phyloP scores from a whole-genome alignment of 306 rosid species.

The Cucumis melo region DNA sequence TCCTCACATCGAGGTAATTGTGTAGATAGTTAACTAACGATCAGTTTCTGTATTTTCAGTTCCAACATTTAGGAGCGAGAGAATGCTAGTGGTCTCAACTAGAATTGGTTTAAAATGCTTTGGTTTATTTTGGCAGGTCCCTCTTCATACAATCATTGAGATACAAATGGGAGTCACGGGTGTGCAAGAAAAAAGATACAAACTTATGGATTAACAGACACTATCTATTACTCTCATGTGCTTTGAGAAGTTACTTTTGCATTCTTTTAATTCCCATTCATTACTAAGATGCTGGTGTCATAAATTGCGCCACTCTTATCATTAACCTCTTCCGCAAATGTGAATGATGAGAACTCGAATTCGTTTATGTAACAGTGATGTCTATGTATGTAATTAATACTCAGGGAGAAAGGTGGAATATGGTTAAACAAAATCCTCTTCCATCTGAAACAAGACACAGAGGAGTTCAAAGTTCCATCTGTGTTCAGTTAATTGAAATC shows the following conservation, averaged over 20 bases:
- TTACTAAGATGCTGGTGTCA: constrained; percentile 13
- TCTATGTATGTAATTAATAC: neutral
- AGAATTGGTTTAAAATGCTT: neutral
- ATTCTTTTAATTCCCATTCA: constrained; percentile 28
- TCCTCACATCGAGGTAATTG: constrained; percentile 87
- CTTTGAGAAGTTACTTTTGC: constrained; percentile 8
- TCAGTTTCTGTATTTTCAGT: neutral
- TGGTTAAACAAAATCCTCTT: neutral
- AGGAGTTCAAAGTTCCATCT: neutral
- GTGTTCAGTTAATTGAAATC: neutral
- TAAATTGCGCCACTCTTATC: neutral
- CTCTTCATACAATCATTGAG: constrained; percentile 95
- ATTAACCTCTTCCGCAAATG: neutral
- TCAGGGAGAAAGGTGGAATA: neutral
- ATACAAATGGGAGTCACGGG: constrained; percentile 99
- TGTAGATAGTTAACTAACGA: neutral
- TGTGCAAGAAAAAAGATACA: constrained; percentile 94
- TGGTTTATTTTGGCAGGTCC: constrained; percentile 45
- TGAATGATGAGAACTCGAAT: neutral
- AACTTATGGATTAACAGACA: constrained; percentile 58
- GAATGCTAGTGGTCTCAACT: neutral
- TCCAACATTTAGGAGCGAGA: neutral
- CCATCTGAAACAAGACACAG: neutral
- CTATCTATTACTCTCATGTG: neutral
- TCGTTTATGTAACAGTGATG: constrained; percentile 1